Percentiles rank a stretch among this genome's conserved stretches.
Conservation (phyloP, 495 filamentous ascomycete species). For the Trichocladium antarcticum region DNA sequence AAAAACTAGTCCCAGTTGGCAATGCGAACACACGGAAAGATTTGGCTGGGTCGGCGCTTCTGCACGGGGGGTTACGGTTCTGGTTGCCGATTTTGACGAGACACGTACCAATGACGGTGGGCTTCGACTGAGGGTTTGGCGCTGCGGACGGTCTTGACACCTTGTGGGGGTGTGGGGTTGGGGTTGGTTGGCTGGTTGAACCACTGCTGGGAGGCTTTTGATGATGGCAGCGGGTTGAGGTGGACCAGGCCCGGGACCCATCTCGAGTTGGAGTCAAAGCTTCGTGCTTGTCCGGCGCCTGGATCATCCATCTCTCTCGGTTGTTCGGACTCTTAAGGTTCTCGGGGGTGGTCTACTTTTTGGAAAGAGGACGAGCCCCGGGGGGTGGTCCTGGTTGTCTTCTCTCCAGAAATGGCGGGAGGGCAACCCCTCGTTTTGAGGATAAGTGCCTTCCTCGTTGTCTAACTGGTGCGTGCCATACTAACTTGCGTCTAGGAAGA, state of each 20-base stretch:
- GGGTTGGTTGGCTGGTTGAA: conserved; percentile 9
- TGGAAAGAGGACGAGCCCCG: conserved; percentile 28
- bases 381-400: conserved; percentile 37
- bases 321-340: conserved; percentile 11
- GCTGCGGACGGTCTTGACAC: conserved; percentile 11
- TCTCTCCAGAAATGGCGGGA: conserved; percentile 32
- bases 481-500: conserved; percentile 17
- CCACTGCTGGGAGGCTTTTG: conserved; percentile 10
- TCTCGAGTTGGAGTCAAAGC: conserved; percentile 93
- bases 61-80: conserved; percentile 26
- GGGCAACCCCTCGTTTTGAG: conserved; percentile 46
- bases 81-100: conserved; percentile 30
- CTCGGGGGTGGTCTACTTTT: conserved; percentile 6
- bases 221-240: conserved; percentile 7
- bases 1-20: conserved; percentile 79
- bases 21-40: conserved; percentile 62
- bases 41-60: conserved; percentile 31
- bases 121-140: conserved; percentile 10
- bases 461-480: not conserved
- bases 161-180: conserved; percentile 3
- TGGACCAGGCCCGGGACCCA: conserved; percentile 56
- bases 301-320: conserved; percentile 16
- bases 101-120: conserved; percentile 31
- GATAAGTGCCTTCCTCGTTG: conserved; percentile 46
- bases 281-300: conserved; percentile 68